Evolutionary conservation across 2,329 filamentous ascomycete species (phyloP), one percentile per base, ranked within the genome.

Genomic region (Sporothrix protearum): DNA sequence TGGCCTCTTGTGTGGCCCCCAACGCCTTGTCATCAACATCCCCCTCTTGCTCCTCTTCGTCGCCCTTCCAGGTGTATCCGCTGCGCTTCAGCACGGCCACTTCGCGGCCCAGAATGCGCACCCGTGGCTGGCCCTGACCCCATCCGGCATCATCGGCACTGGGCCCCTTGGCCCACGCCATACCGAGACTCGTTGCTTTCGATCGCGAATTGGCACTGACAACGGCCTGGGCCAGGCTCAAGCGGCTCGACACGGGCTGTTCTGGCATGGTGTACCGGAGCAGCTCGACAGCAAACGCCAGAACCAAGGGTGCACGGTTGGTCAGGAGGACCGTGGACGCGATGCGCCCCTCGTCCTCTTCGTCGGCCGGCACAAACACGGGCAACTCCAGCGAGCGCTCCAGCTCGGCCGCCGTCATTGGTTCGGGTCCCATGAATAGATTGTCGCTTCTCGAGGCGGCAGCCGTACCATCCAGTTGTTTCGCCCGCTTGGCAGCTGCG

Each of bases 221-320:
- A 0, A 96, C 89, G 0, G 92, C 93, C 79, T 97, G 93, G 0
- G 90, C 92, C 25, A 97, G 82, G 77, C 93, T 96, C 25, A 97
- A 82, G 63, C 92, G 85, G 78, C 92, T 95, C n/a, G 92, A 96
- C 2, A 90, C 84, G 2, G 93, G 93, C 78, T 97, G 94, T 75
- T 92, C 90, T 0, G 93, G 92, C 90, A 94, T 95, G 0, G 92
- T 96, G 77, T 91, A 89, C 61, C 91, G 90, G 63, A 96, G 79
- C 66, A 95, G 78, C 73, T 89, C 87, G 16, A 93, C 87, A 0
- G 91, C 89, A 79, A 96, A 96, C 0, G 93, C 93, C 5, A 97
- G 84, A 1, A 97, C 89, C 1, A 97, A 82, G 0, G 94, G 93
- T 1, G 94, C 93, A 51, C 94, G 85, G 77, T 97, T 76, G 0